Percentiles rank a stretch among this genome's conserved stretches.
Evolutionary conservation across 805 yeast species (phyloP).

Genomic region (Metschnikowia borealis): DNA sequence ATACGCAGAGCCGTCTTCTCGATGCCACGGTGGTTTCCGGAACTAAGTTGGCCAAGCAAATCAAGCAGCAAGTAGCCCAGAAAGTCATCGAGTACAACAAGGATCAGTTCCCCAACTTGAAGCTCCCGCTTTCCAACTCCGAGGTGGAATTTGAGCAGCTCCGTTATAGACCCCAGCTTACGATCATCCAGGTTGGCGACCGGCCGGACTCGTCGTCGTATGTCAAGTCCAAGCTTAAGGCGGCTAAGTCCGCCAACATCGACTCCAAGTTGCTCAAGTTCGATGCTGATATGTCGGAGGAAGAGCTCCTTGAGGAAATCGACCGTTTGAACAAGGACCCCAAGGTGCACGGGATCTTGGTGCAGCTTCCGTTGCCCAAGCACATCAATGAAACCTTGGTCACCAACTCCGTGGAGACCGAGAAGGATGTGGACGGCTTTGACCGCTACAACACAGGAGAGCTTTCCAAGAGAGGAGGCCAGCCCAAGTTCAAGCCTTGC

Average conservation of each 20-base stretch:
- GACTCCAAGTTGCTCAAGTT: conserved; percentile 62
- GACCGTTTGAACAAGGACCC: conserved; percentile 67
- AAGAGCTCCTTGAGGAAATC: conserved; percentile 55
- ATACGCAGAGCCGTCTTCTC: conserved; percentile 14
- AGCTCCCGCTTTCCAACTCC: conserved; percentile 14
- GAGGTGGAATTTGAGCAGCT: conserved; percentile 26
- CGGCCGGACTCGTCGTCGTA: conserved; percentile 90
- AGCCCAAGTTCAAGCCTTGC: conserved; percentile 83
- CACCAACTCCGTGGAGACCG: conserved; percentile 75
- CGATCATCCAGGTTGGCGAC: conserved; percentile 85
- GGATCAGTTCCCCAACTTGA: conserved; percentile 22
- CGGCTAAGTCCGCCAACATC: conserved; percentile 81
- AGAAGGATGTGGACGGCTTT: conserved; percentile 95
- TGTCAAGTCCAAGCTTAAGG: conserved; percentile 86
- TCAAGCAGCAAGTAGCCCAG: conserved; percentile 36
- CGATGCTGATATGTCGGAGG: conserved; percentile 58
- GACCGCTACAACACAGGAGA: conserved; percentile 88
- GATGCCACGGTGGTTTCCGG: conserved; percentile 42
- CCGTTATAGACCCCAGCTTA: conserved; percentile 66
- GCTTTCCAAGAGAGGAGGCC: conserved; percentile 79
- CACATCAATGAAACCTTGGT: conserved; percentile 74
- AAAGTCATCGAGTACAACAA: conserved; percentile 37
- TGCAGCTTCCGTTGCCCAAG: conserved; percentile 86
- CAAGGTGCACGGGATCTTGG: conserved; percentile 77
- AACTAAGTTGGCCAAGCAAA: conserved; percentile 36